Evolutionary conservation across 805 yeast genomes (phyloP).

Genomic region (Candida sithepensis): DNA sequence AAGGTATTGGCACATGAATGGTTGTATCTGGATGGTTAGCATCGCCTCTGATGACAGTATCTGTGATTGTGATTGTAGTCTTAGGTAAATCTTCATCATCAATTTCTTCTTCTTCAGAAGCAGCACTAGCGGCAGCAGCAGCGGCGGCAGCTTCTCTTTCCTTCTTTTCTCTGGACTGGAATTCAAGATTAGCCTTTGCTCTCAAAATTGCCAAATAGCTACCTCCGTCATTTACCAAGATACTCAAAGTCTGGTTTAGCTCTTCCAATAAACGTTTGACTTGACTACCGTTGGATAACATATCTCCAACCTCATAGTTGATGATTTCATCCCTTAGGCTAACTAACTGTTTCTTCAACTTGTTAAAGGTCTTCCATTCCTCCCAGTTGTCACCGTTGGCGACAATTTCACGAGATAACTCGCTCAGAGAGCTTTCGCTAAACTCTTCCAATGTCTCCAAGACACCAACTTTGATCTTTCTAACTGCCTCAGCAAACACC

Average conservation of each 20-base stretch:
- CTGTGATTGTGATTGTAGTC: slow-evolving; percentile 13
- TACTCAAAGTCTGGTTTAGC: slow-evolving; percentile 43
- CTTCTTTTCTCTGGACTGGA: slow-evolving; percentile 49
- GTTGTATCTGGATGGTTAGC: slow-evolving; percentile 15
- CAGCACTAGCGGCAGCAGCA: slow-evolving; percentile 6
- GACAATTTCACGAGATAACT: slow-evolving; percentile 59
- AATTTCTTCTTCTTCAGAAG: slow-evolving; percentile 1
- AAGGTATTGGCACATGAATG: slow-evolving; percentile 1
- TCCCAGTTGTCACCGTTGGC: slow-evolving; percentile 41
- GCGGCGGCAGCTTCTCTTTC: slow-evolving; percentile 28
- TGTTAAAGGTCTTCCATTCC: slow-evolving; percentile 61
- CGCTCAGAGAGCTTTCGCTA: slow-evolving; percentile 62
- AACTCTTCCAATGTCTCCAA: slow-evolving; percentile 72
- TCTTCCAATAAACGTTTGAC: slow-evolving; percentile 33
- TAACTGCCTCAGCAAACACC: slow-evolving; percentile 30
- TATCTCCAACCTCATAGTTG: slow-evolving; percentile 30
- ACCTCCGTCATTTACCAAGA: slow-evolving; percentile 56
- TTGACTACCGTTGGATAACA: slow-evolving; percentile 15
- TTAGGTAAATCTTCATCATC: slow-evolving; percentile 7
- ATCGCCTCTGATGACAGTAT: slow-evolving; percentile 16
- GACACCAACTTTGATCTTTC: slow-evolving; percentile 37
- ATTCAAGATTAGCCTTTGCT: slow-evolving; percentile 55
- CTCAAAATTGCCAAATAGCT: slow-evolving; percentile 55
- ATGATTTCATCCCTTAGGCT: slow-evolving; percentile 52
- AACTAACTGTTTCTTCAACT: slow-evolving; percentile 51